Percentiles rank a stretch among this genome's conserved stretches.
Evolutionary conservation across 164 flowering plant species (phyloP).

Genomic region (Litsea cubeba): DNA sequence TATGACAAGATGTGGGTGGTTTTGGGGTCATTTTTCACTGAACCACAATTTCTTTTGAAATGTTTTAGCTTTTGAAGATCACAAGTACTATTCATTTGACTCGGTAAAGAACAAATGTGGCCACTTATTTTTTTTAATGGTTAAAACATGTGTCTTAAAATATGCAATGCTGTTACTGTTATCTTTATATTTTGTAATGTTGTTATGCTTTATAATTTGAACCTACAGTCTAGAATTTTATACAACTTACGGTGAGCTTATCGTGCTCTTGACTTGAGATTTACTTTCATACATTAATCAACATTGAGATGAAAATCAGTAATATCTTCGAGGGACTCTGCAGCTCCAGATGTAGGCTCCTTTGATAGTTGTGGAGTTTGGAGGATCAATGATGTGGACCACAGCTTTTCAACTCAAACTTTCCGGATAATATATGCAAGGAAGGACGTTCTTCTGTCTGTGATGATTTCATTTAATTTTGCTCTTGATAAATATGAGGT

Average conservation of each 20-base stretch:
- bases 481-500: constrained; percentile 63
- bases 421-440: constrained; percentile 92
- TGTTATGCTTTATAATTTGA: background rate
- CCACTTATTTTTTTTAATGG: too few species aligned
- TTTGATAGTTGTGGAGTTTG: constrained; percentile 64
- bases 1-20: too few species aligned
- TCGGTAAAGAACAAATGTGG: too few species aligned
- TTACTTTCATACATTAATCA: background rate
- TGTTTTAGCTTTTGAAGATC: too few species aligned
- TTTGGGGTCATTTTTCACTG: too few species aligned
- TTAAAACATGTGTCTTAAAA: too few species aligned
- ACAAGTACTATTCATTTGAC: too few species aligned
- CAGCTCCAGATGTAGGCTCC: constrained; percentile 74
- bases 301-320: background rate
- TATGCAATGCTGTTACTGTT: too few species aligned
- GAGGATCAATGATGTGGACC: constrained; percentile 89
- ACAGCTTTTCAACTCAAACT: constrained; percentile 91
- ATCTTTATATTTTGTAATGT: background rate
- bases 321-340: constrained; percentile 18
- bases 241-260: background rate
- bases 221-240: background rate
- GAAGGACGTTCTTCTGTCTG: constrained; percentile 83
- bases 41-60: too few species aligned
- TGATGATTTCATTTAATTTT: constrained; percentile 82
- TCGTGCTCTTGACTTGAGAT: background rate